These are phyloP conservation scores for Dentipellis fragilis DNA, from an alignment of 768 basidiomycete genomes.

Conservation along the genomic window DNA sequence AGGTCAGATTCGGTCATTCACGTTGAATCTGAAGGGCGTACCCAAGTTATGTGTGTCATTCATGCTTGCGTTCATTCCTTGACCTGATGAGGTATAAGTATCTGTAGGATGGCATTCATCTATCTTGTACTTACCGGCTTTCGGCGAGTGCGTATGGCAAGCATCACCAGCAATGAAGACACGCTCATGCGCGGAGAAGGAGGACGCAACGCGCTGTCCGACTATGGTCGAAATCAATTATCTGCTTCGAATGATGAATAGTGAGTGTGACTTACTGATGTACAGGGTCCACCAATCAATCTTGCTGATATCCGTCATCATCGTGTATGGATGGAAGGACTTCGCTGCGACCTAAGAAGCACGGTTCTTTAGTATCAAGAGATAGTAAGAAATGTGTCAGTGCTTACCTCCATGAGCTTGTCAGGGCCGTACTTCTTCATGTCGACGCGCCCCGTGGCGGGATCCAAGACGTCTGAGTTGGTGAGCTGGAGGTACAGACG, in stretches of 20 bases:
- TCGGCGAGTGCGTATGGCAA: constrained; percentile 36
- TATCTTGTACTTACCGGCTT: constrained; percentile 24
- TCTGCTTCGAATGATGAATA: neutral
- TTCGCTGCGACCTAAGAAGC: constrained; percentile 26
- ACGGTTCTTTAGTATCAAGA: neutral
- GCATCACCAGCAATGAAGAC: constrained; percentile 51
- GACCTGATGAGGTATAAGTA: constrained; percentile 27
- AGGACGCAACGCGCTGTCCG: constrained; percentile 45
- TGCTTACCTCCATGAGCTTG: constrained; percentile 27
- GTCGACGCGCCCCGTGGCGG: constrained; percentile 31
- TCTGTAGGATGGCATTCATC: constrained; percentile 2
- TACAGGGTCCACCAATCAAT: constrained; percentile 44
- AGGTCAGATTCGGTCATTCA: neutral
- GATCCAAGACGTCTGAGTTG: constrained; percentile 27
- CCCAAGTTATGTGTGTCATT: constrained; percentile 44
- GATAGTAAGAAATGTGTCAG: neutral
- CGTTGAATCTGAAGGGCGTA: constrained; percentile 5
- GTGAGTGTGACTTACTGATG: constrained; percentile 25
- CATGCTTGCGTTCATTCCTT: constrained; percentile 46
- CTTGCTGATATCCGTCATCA: constrained; percentile 20
- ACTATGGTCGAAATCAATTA: constrained; percentile 22
- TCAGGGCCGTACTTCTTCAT: constrained; percentile 28
- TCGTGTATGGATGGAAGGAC: constrained; percentile 30
- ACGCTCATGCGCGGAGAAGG: constrained; percentile 36
- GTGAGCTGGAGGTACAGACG: constrained; percentile 44